A percentile compares a stretch with the other conserved stretches of the same genome.
Evolutionary conservation across 2,329 filamentous ascomycete genomes (phyloP).

Genomic region (Beauveria varroae): DNA sequence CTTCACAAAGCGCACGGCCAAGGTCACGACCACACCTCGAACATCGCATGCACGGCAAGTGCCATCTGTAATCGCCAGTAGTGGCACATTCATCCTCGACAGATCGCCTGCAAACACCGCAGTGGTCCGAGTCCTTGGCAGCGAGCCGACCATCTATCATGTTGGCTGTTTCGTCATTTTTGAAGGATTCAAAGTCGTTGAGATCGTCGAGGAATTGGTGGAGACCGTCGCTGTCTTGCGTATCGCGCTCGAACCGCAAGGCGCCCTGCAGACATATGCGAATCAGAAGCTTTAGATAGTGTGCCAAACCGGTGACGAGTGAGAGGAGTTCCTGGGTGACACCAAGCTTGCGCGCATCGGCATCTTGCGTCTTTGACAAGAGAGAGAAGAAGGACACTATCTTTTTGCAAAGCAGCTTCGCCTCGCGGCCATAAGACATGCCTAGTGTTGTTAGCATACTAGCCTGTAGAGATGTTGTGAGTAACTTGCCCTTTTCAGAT

Average conservation of each 20-base stretch:
- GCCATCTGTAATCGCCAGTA: slow-evolving; percentile 70
- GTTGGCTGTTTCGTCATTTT: slow-evolving; percentile 61
- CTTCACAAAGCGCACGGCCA: slow-evolving; percentile 59
- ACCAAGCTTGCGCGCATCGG: slow-evolving; percentile 79
- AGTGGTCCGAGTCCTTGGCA: slow-evolving; percentile 76
- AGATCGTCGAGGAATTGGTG: slow-evolving; percentile 79
- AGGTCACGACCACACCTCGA: slow-evolving; percentile 58
- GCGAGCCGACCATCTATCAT: slow-evolving; percentile 59
- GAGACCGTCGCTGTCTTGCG: slow-evolving; percentile 63
- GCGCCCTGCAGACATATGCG: slow-evolving; percentile 93
- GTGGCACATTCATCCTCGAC: slow-evolving; percentile 92
- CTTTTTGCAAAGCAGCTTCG: slow-evolving; percentile 99
- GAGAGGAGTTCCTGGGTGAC: slow-evolving; percentile 98
- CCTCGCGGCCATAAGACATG: slow-evolving; percentile 85
- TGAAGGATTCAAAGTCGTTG: slow-evolving; percentile 70
- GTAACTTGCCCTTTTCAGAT: slow-evolving; percentile 63
- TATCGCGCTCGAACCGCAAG: slow-evolving; percentile 82
- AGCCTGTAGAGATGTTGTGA: no score
- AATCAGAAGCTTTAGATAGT: slow-evolving; percentile 96
- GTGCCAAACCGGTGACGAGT: slow-evolving; percentile 88
- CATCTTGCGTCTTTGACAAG: slow-evolving; percentile 89
- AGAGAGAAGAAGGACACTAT: slow-evolving; percentile 97
- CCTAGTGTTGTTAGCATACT: slow-evolving; percentile 38
- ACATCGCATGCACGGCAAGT: slow-evolving; percentile 75
- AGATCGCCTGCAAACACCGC: slow-evolving; percentile 70